Base-by-base conservation (phyloP, 2,329 filamentous ascomycete genomes). In the Aspergillus fijiensis region DNA sequence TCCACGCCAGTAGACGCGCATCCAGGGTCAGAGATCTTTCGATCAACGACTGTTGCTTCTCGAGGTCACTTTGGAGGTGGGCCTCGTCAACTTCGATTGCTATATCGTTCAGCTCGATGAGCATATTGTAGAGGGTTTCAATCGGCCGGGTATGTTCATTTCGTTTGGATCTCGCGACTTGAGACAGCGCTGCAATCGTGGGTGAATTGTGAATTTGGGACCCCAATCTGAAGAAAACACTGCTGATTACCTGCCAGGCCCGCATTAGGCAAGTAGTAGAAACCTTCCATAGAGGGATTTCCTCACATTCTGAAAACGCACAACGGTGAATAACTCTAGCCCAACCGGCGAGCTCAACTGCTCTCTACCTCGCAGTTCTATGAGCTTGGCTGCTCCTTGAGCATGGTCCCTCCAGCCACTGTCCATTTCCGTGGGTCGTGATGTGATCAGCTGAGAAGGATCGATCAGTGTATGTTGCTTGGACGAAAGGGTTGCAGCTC, bases 291-390 rank as follows among this genome's bases (percentile, higher is more conserved):
- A 23, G 47, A 35, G 6, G 45, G 10, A 21, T 16, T 12, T 11
- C n/a, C 53, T 42, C 16, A 62, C 60, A 49, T 54, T 62, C 21
- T 33, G 55, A 21, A 51, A 54, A 4, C 60, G 57, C 39, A 57
- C 55, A 33, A 57, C 42, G 16, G 56, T 55, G 49, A 62, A 62
- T 42, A 62, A 51, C 49, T 52, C 60, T 39, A 62, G 9, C 14
- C 60, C 60, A 42, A 54, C 54, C 12, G 35, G 19, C 4, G 58
- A 55, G 19, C 57, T 35, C 33, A 62, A 51, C 25, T 62, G 60
- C 19, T 59, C 16, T 35, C 42, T 21, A 5, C 60, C 60, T 27
- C 60, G 57, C 45, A 62, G 45, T 19, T 62, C 42, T 5, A 62
- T 14, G 47, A 62, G 57, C 49, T 51, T 59, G 21, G 45, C 23